A percentile compares a stretch with the other conserved stretches of the same genome.
phyloP scores from a whole-genome alignment of 139 green algal species.

The Micractinium conductrix region DNA sequence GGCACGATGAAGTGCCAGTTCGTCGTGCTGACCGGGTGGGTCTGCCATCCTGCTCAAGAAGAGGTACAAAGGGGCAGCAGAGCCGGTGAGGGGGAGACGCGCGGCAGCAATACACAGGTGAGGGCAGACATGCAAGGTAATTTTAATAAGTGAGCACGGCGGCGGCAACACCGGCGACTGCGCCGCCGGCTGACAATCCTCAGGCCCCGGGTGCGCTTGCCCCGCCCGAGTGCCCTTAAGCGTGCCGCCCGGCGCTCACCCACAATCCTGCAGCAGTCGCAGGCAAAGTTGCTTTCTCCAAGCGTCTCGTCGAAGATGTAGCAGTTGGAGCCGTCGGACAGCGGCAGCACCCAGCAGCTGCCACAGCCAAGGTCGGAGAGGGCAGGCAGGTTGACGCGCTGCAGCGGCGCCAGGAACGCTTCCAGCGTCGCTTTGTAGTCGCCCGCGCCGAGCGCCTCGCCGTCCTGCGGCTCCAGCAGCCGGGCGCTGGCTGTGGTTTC shows the following conservation, averaged over 20 bases:
- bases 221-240: no score
- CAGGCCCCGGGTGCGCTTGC: no score
- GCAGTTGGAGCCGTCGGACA: conserved; percentile 30
- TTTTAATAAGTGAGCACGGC: no score
- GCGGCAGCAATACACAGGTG: conserved; percentile 11
- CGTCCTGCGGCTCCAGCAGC: no score
- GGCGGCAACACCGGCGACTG: neutral
- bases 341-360: conserved; percentile 37
- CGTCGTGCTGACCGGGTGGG: conserved; percentile 81
- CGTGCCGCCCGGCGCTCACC: no score
- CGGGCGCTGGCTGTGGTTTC: no score
- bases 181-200: neutral
- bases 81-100: neutral
- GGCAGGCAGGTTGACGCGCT: conserved; percentile 14
- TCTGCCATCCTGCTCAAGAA: conserved; percentile 82
- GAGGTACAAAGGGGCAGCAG: neutral
- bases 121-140: no score
- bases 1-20: conserved; percentile 93
- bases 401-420: neutral
- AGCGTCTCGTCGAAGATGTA: conserved; percentile 55
- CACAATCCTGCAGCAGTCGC: conserved; percentile 88
- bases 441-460: no score
- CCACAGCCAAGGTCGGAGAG: no score
- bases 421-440: neutral
- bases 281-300: conserved; percentile 44